A percentile compares a stretch with the other conserved stretches of the same genome.
These are phyloP conservation scores for Endocalyx cinctus DNA, from an alignment of 2,329 filamentous ascomycete species.

Conservation along the genomic window DNA sequence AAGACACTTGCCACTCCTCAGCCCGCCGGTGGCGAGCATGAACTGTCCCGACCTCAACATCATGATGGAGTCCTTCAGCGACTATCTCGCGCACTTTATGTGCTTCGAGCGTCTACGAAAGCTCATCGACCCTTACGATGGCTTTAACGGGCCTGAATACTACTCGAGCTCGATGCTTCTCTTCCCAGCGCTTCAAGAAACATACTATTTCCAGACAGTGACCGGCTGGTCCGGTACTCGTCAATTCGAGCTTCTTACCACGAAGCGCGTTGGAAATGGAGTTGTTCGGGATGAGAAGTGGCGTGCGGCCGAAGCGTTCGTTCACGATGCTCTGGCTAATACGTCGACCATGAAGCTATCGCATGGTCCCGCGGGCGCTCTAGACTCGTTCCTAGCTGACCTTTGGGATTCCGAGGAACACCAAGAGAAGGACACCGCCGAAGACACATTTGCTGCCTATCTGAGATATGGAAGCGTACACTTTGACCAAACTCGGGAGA, in stretches of 20 bases:
- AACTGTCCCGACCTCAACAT: slow-evolving; percentile 18
- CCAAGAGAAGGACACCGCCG: slow-evolving; percentile 23
- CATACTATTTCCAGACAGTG: slow-evolving; percentile 24
- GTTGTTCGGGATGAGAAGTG: slow-evolving; percentile 21
- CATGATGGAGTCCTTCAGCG: slow-evolving; percentile 21
- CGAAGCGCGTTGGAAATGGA: slow-evolving; percentile 17
- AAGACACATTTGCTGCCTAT: slow-evolving; percentile 26
- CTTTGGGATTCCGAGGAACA: slow-evolving; percentile 29
- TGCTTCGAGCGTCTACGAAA: slow-evolving; percentile 28
- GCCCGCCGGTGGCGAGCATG: slow-evolving; percentile 17
- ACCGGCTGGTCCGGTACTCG: slow-evolving; percentile 26
- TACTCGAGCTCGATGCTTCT: slow-evolving; percentile 27
- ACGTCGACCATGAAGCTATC: slow-evolving; percentile 30
- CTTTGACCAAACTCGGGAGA: slow-evolving; percentile 21
- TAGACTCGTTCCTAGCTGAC: slow-evolving; percentile 25
- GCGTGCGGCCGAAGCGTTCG: slow-evolving; percentile 23
- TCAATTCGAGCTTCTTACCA: slow-evolving; percentile 27
- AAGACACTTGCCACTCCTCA: slow-evolving; percentile 20
- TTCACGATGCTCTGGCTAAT: slow-evolving; percentile 25
- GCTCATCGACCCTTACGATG: slow-evolving; percentile 28
- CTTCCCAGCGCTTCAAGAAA: slow-evolving; percentile 25
- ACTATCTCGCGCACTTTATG: slow-evolving; percentile 27
- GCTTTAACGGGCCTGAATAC: slow-evolving; percentile 30
- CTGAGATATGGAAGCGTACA: slow-evolving; percentile 25
- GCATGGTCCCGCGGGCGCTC: slow-evolving; percentile 22